phyloP scores from a whole-genome alignment of 1,284 basidiomycete genomes.

The Sporisorium reilianum region DNA sequence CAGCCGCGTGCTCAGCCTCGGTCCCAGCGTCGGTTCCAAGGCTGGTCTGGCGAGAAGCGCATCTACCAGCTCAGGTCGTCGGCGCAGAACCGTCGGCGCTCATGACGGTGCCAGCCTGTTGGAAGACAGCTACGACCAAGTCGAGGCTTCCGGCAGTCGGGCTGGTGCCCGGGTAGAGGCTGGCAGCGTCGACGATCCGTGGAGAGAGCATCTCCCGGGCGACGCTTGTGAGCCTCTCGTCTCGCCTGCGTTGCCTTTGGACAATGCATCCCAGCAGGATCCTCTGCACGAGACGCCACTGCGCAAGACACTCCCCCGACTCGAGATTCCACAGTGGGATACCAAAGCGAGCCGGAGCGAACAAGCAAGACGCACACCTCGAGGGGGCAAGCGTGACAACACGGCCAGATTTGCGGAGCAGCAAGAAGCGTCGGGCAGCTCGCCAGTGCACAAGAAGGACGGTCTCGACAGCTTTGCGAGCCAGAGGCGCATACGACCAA shows the following conservation, averaged over 20 bases:
- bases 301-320: constrained; percentile 36
- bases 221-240: constrained; percentile 54
- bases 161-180: constrained; percentile 21
- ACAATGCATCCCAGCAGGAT: constrained; percentile 7
- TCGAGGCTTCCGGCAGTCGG: constrained; percentile 1
- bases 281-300: constrained; percentile 17
- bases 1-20: constrained; percentile 35
- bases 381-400: constrained; percentile 8
- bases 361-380: constrained; percentile 9
- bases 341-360: constrained; percentile 34
- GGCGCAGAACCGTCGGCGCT: constrained; percentile 34
- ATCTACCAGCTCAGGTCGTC: constrained; percentile 20
- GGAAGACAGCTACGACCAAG: neutral
- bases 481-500: constrained; percentile 32
- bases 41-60: constrained; percentile 19
- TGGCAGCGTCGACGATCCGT: constrained; percentile 54
- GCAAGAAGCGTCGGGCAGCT: neutral
- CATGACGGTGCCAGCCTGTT: constrained; percentile 16
- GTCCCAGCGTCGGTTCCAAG: constrained; percentile 15
- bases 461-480: constrained; percentile 17
- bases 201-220: constrained; percentile 50
- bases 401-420: neutral
- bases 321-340: constrained; percentile 47
- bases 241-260: constrained; percentile 42
- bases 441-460: constrained; percentile 22